These are phyloP conservation scores for Esteya vermicola DNA, from an alignment of 2,329 filamentous ascomycete species.

Conservation along the genomic window DNA sequence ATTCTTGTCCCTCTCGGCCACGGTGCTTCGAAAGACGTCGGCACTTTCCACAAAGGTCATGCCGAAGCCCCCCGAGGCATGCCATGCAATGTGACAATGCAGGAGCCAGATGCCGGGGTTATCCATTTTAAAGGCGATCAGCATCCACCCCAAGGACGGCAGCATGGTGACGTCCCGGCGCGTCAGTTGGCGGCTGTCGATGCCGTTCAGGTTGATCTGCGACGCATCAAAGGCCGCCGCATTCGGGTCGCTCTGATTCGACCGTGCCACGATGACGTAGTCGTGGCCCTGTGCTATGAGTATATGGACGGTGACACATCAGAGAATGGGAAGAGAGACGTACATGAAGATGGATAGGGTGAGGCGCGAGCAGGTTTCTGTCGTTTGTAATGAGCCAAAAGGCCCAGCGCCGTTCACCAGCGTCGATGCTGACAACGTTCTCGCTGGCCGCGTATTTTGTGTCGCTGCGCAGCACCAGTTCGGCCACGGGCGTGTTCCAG, in stretches of 20 bases:
- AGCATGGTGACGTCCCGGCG: conserved; percentile 29
- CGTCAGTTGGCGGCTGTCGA: conserved; percentile 27
- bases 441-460: conserved; percentile 12
- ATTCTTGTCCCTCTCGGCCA: conserved; percentile 1
- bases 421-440: conserved; percentile 12
- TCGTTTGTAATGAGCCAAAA: conserved; percentile 10
- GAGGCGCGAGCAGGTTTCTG: conserved; percentile 4
- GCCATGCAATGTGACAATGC: conserved; percentile 42
- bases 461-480: conserved; percentile 17
- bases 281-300: conserved; percentile 16
- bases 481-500: conserved; percentile 20
- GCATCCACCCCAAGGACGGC: conserved; percentile 25
- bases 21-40: conserved; percentile 7
- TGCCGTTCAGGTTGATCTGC: conserved; percentile 13
- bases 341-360: conserved; percentile 13
- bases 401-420: conserved; percentile 6
- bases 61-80: conserved; percentile 29
- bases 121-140: conserved; percentile 32
- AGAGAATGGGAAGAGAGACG: too few relatives aligned
- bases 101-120: conserved; percentile 45
- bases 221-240: conserved; percentile 6
- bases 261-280: conserved; percentile 13
- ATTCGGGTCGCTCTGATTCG: background rate
- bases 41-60: conserved; percentile 30
- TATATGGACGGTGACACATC: too few relatives aligned